phyloP scores from a whole-genome alignment of 768 basidiomycete species.

The Rhodocollybia butyracea region DNA sequence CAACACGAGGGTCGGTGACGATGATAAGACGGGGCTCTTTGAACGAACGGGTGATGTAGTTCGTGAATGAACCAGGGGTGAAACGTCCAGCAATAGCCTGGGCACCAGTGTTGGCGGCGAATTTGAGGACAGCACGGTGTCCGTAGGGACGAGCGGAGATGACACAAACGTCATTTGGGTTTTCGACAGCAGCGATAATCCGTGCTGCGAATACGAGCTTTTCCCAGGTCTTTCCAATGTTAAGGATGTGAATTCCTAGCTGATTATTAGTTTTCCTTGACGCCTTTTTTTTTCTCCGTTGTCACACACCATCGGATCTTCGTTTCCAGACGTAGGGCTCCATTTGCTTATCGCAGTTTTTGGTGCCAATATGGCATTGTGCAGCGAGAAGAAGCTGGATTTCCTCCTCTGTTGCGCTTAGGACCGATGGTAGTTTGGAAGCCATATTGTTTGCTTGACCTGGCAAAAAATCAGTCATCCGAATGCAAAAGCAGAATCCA shows the following conservation, averaged over 20 bases:
- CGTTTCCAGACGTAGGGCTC: conserved; percentile 97
- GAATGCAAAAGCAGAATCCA: background rate
- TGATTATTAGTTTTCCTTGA: conserved; percentile 5
- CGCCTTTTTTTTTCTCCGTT: background rate
- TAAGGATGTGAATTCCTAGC: conserved; percentile 91
- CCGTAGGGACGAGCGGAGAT: conserved; percentile 99
- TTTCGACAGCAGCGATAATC: conserved; percentile 95
- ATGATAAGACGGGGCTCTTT: conserved; percentile 98
- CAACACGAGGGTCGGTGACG: conserved; percentile 98
- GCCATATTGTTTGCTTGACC: conserved; percentile 42
- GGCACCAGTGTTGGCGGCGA: conserved; percentile 95
- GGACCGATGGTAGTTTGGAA: conserved; percentile 91
- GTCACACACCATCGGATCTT: conserved; percentile 76
- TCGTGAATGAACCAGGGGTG: conserved; percentile 98
- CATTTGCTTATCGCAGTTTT: conserved; percentile 99
- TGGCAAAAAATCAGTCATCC: background rate
- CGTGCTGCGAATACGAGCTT: conserved; percentile 98
- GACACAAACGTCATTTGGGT: conserved; percentile 96
- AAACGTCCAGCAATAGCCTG: conserved; percentile 99
- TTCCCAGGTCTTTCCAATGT: conserved; percentile 99
- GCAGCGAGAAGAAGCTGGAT: conserved; percentile 93
- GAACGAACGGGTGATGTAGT: conserved; percentile 99
- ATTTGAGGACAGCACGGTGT: conserved; percentile 99
- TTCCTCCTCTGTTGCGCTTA: conserved; percentile 96
- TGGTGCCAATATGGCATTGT: conserved; percentile 94